These are phyloP conservation scores for Aspergillus sclerotiicarbonarius DNA, from an alignment of 495 filamentous ascomycete species.

Conservation along the genomic window DNA sequence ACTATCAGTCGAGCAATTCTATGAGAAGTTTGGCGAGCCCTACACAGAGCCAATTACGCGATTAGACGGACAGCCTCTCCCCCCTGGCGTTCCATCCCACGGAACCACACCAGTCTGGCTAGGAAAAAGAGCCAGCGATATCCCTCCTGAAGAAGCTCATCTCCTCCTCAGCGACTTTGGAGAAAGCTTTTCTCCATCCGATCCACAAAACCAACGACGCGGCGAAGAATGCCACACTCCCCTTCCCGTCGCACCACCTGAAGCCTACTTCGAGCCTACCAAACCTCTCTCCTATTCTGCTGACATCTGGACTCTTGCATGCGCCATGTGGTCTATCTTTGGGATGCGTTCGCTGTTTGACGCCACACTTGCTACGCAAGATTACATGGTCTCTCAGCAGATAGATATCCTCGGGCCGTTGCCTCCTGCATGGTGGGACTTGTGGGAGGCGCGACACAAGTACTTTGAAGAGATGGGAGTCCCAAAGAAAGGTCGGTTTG, in stretches of 20 bases:
- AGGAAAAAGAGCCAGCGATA: slow-evolving; percentile 24
- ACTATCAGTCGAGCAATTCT: slow-evolving; percentile 24
- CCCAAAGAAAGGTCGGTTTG: slow-evolving; percentile 27
- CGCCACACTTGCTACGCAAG: slow-evolving; percentile 19
- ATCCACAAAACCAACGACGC: slow-evolving; percentile 21
- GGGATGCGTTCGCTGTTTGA: slow-evolving; percentile 22
- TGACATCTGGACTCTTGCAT: slow-evolving; percentile 40
- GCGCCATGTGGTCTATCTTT: slow-evolving; percentile 31
- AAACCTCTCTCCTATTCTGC: slow-evolving; percentile 29
- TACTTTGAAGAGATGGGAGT: slow-evolving; percentile 21
- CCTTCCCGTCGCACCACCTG: slow-evolving; percentile 28
- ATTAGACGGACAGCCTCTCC: slow-evolving; percentile 27
- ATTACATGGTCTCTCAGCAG: slow-evolving; percentile 36
- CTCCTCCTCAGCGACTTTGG: slow-evolving; percentile 42
- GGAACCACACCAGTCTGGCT: slow-evolving; percentile 28
- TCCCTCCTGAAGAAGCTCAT: slow-evolving; percentile 24
- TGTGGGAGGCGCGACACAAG: slow-evolving; percentile 17
- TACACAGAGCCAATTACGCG: slow-evolving; percentile 21
- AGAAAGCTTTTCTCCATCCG: slow-evolving; percentile 25
- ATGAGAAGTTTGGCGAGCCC: slow-evolving; percentile 25
- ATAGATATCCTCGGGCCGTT: slow-evolving; percentile 35
- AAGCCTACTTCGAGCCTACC: slow-evolving; percentile 29
- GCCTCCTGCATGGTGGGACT: slow-evolving; percentile 30
- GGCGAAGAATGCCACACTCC: slow-evolving; percentile 27
- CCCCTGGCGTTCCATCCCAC: slow-evolving; percentile 22